Percentiles rank a stretch among this genome's conserved stretches.
These are phyloP conservation scores for Colletotrichum salicis DNA, from an alignment of 2,329 filamentous ascomycete genomes.

Conservation along the genomic window DNA sequence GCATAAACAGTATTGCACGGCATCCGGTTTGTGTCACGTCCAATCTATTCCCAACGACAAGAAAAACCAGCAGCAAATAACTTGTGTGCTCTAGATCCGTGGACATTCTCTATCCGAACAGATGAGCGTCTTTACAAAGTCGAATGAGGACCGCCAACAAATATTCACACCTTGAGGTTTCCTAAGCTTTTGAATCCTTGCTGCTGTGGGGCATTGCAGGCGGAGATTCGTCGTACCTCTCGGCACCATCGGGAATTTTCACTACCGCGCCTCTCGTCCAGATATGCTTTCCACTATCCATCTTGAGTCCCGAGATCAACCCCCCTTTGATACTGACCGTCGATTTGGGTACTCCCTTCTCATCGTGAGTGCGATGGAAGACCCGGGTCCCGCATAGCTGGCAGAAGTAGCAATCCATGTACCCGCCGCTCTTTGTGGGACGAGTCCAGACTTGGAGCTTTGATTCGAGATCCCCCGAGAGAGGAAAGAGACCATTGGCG, in stretches of 20 bases:
- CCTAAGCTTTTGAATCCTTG: not conserved
- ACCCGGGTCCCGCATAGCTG: conserved; percentile 57
- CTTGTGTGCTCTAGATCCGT: not conserved
- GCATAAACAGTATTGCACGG: no score
- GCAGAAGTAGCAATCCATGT: conserved; percentile 56
- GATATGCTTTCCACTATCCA: conserved; percentile 55
- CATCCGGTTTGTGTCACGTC: not conserved
- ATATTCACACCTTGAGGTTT: not conserved
- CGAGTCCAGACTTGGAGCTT: conserved; percentile 51
- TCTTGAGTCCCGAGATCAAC: conserved; percentile 52
- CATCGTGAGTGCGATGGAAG: conserved; percentile 54
- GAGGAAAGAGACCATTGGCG: conserved; percentile 52
- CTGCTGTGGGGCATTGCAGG: not conserved
- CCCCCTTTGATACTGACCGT: conserved; percentile 60
- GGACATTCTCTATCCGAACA: not conserved
- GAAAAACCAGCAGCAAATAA: not conserved
- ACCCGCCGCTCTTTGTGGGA: conserved; percentile 51
- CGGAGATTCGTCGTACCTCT: conserved; percentile 30
- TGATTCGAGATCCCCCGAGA: conserved; percentile 44
- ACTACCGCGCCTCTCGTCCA: conserved; percentile 57
- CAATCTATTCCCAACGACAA: not conserved
- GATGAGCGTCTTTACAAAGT: not conserved
- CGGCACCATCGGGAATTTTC: conserved; percentile 49
- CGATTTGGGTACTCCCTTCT: conserved; percentile 48
- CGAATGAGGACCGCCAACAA: no score